Evolutionary conservation across 106 monocot species (phyloP), one percentile per base, ranked within the genome.

Genomic region (Apostasia ramifera): DNA sequence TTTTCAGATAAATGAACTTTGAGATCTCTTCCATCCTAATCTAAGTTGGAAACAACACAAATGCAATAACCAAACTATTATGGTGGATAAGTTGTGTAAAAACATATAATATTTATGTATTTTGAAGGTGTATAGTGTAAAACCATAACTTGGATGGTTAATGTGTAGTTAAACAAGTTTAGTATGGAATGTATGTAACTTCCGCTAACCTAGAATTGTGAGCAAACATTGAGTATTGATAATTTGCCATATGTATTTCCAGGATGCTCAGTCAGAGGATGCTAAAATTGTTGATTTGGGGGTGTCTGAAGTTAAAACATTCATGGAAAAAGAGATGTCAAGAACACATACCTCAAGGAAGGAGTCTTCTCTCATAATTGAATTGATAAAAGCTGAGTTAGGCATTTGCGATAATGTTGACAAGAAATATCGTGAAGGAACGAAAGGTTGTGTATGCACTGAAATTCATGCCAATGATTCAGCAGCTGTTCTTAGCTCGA

Each of bases 251-350:
- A 6, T 43, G 13, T 47, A 8, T 58, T 85, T 72, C 68, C 74
- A 85, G 82, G 60, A 68, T 53, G 44, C 39, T 55, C 57, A 66
- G 48, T 67, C 58, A 37, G 13, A 51, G 10, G 68, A 44, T 75
- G 43, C 26, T 15, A 62, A 43, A 76, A 44, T 3, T 14, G 57
- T 60, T 76, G 42, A 55, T 65, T 66, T 56, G 8, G 53, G 75
- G 53, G 59, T 72, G 57, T 2, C 81, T 49, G 87, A 75, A 70
- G 66, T 80, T 40, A 80, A 84, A 73, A 44, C 53, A 54, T 72
- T 77, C 46, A 82, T 84, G 87, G 82, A 84, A 47, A 77, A 81
- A 81, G 83, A 80, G 76, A 86, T 86, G 76, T 70, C 83, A 44
- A 79, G 44, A 52, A 44, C 44, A 14, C 74, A 63, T 26, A 38